phyloP scores from a whole-genome alignment of 1,139 yeast genomes.

The Blastobotrys serpentis region DNA sequence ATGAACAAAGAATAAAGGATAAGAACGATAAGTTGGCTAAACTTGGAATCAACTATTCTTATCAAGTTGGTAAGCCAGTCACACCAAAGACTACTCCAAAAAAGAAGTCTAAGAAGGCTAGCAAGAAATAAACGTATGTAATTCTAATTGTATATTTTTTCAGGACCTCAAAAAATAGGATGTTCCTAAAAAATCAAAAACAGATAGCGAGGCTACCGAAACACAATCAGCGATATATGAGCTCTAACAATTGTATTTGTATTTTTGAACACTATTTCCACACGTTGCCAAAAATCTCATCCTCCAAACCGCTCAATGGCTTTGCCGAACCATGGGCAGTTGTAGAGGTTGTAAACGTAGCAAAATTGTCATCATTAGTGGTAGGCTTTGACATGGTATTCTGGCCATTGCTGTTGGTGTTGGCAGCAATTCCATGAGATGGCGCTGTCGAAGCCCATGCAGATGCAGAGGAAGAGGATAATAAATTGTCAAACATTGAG shows the following conservation, averaged over 20 bases:
- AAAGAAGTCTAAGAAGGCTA: conserved; percentile 15
- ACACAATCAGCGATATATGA: no score
- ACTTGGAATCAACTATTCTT: conserved; percentile 51
- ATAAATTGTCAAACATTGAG: conserved; percentile 42
- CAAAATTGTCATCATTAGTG: conserved; percentile 19
- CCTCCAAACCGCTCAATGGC: conserved; percentile 47
- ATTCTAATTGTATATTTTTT: conserved; percentile 8
- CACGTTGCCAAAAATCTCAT: conserved; percentile 66
- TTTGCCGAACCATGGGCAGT: conserved; percentile 25
- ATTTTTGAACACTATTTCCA: conserved; percentile 45
- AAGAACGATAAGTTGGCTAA: conserved; percentile 51
- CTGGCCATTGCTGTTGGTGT: background rate
- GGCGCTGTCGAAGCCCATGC: conserved; percentile 23
- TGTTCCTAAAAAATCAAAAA: no score
- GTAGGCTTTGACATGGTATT: background rate
- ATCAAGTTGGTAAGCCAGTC: conserved; percentile 19
- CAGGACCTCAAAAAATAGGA: no score
- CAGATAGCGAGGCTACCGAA: no score
- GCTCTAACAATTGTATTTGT: background rate
- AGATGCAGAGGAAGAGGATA: conserved; percentile 18
- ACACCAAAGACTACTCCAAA: conserved; percentile 11
- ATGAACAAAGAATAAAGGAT: conserved; percentile 45
- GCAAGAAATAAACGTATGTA: conserved; percentile 15
- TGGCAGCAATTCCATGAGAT: conserved; percentile 13
- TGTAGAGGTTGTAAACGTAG: conserved; percentile 30